Conservation (phyloP, 306 rosid genomes). For the Acacia melanoxylon region DNA sequence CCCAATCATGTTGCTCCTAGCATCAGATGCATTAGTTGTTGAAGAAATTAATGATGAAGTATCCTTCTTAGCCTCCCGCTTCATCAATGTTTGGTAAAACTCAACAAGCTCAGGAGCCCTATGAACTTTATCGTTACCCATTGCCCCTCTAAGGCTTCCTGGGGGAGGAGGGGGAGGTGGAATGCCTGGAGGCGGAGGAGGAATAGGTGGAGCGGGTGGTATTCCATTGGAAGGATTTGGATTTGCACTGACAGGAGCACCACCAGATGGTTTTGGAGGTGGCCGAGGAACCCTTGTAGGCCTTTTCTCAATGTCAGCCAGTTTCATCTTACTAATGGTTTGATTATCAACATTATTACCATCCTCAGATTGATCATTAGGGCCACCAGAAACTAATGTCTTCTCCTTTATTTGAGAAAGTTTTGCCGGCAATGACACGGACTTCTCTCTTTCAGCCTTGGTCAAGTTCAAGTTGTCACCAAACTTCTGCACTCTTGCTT, state of each 20-base stretch:
- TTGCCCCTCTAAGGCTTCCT: conserved; percentile 71
- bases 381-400: conserved; percentile 45
- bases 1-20: conserved; percentile 93
- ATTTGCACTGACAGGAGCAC: conserved; percentile 41
- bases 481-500: conserved; percentile 81
- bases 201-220: conserved; percentile 47
- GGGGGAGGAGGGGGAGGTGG: conserved; percentile 92
- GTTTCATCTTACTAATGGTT: conserved; percentile 76
- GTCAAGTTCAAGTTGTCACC: conserved; percentile 53
- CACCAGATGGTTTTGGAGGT: conserved; percentile 71
- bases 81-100: conserved; percentile 94
- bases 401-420: conserved; percentile 78
- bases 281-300: conserved; percentile 87
- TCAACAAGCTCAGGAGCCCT: conserved; percentile 89
- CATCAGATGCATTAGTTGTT: conserved; percentile 71
- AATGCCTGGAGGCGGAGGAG: conserved; percentile 58
- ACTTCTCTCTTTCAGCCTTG: conserved; percentile 55
- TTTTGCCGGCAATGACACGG: conserved; percentile 62
- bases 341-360: conserved; percentile 56
- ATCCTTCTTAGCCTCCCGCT: conserved; percentile 94
- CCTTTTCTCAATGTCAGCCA: conserved; percentile 84
- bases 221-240: conserved; percentile 54
- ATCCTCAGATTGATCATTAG: conserved; percentile 62
- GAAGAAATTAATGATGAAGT: conserved; percentile 66
- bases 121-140: conserved; percentile 78